These are phyloP conservation scores for Hypoxylon sp. DNA, from an alignment of 2,329 filamentous ascomycete species.

Conservation along the genomic window DNA sequence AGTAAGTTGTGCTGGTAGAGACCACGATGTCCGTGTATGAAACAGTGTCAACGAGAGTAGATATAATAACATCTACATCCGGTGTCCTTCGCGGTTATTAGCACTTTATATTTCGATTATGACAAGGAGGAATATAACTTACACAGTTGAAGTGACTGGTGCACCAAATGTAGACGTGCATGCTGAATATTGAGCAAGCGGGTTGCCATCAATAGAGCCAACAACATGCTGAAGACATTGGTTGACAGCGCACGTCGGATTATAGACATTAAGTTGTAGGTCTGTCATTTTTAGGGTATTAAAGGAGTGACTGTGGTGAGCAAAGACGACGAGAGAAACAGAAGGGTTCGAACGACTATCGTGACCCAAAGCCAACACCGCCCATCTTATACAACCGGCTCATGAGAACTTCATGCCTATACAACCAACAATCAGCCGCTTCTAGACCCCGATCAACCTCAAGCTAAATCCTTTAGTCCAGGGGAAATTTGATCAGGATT, in stretches of 20 bases:
- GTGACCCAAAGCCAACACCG: no score
- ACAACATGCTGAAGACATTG: constrained; percentile 3
- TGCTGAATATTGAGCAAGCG: not conserved
- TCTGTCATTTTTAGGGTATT: not conserved
- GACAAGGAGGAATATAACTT: not conserved
- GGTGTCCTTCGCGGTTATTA: constrained; percentile 1
- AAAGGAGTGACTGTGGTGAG: not conserved
- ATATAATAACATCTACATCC: not conserved
- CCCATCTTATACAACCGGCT: not conserved
- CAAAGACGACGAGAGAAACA: not conserved
- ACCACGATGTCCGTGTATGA: constrained; percentile 7
- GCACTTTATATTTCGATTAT: not conserved
- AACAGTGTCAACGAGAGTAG: constrained; percentile 2
- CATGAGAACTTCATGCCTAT: not conserved
- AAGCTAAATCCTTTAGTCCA: not conserved
- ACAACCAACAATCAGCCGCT: not conserved
- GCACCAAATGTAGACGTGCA: constrained; percentile 3
- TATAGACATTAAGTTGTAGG: not conserved
- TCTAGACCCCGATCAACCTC: not conserved
- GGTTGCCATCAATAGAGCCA: constrained; percentile 1
- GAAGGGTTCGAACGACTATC: no score
- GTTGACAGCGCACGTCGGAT: not conserved
- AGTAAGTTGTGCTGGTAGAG: constrained; percentile 1
- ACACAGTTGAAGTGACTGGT: not conserved
- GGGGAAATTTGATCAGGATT: not conserved